Base-by-base conservation (phyloP, 2,329 filamentous ascomycete genomes). In the Arachnopeziza araneosa region DNA sequence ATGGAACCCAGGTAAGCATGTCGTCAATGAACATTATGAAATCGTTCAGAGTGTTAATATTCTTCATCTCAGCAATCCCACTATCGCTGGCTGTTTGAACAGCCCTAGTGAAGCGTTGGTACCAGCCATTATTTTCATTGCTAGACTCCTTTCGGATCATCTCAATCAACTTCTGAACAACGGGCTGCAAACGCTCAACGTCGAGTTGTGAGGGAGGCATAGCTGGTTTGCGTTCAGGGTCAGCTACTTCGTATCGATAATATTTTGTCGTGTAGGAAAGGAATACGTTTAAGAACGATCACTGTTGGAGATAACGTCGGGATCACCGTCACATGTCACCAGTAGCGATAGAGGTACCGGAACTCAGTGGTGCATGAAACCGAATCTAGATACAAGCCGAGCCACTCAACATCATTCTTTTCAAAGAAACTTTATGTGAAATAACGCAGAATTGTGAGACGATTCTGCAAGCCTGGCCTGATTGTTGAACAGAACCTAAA, bases 1-100 rank as follows among this genome's bases (percentile, higher is more conserved):
- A 64, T 0, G 75, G 76, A 8, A 72, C 70, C 75, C 75, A 78
- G 59, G 67, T 68, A 23, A 76, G 67, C 32, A 74, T 65, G 5
- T 69, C 59, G 50, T 73, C 71, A 17, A 55, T 24, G 49, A 55
- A 58, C 1, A 44, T 14, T 30, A 55, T 52, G 49, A 55, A 60
- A 23, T 60, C 22, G 9, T 57, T n/a, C 24, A 60, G 23, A 17
- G 49, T 49, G 22, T 55, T 30, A 21, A 60, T 60, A 4, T 36
- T 22, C 2, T 55, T 22, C 52, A 60, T 60, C 21, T 58, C 59
- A 17, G 48, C 26, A 30, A 60, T 55, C 7, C 55, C 52, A 30
- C 48, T 58, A 17, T 26, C 17, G 21, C 50, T 51, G 24, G 55
- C 55, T 54, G 30, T 21, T 19, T 52, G 21, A 49, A 60, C 50